These are phyloP conservation scores for Ilyonectria mors-panacis DNA, from an alignment of 2,329 filamentous ascomycete species.

Conservation along the genomic window DNA sequence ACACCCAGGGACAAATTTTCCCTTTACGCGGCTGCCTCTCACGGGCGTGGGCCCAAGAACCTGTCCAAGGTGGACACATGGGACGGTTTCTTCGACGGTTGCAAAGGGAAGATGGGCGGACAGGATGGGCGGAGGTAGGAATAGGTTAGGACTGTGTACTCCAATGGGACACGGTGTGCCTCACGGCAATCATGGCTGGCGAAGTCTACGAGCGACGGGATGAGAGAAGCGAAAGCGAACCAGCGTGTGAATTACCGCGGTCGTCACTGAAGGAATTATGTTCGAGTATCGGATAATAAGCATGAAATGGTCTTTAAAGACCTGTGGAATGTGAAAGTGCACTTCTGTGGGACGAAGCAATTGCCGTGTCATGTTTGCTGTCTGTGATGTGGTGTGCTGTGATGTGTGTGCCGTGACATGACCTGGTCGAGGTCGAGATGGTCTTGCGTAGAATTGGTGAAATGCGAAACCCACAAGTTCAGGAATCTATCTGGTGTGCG, in stretches of 20 bases:
- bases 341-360: conserved; percentile 12
- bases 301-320: conserved; percentile 25
- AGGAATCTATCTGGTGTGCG: background rate
- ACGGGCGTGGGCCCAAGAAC: background rate
- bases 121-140: background rate
- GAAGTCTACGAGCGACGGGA: conserved; percentile 25
- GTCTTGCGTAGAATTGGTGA: background rate
- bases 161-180: conserved; percentile 28
- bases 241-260: conserved; percentile 37
- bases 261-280: conserved; percentile 40
- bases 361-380: background rate
- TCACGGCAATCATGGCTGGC: conserved; percentile 19
- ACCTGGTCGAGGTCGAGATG: background rate
- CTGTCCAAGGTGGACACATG: conserved; percentile 30
- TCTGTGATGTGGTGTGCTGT: background rate
- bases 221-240: conserved; percentile 25
- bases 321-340: conserved; percentile 31
- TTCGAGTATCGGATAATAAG: conserved; percentile 47
- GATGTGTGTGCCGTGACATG: background rate
- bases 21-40: background rate
- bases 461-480: background rate
- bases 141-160: conserved; percentile 9
- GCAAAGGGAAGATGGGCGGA: conserved; percentile 2
- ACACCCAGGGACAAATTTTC: background rate
- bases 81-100: conserved; percentile 31